Evolutionary conservation across 2,329 filamentous ascomycete genomes (phyloP).

Genomic region (Moelleriella libera): DNA sequence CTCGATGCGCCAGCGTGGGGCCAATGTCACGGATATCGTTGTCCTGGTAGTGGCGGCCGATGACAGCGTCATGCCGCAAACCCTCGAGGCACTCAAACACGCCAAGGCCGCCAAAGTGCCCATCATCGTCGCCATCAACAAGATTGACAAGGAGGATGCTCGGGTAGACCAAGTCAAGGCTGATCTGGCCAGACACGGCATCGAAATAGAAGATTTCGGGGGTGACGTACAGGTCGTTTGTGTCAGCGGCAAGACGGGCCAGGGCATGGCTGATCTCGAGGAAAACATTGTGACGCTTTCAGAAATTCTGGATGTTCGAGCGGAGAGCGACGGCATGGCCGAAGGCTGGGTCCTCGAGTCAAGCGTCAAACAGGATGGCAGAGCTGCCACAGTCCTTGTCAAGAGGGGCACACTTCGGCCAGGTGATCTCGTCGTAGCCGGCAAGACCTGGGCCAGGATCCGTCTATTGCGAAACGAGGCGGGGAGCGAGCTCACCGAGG

Average conservation of each 20-base stretch:
- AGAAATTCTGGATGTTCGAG: conserved; percentile 81
- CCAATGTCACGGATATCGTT: conserved; percentile 92
- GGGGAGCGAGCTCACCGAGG: conserved; percentile 56
- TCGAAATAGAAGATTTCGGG: conserved; percentile 89
- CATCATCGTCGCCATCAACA: conserved; percentile 96
- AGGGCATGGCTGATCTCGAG: conserved; percentile 83
- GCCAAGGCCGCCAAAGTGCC: conserved; percentile 77
- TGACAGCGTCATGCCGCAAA: conserved; percentile 95
- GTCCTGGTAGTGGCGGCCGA: conserved; percentile 92
- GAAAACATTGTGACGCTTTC: conserved; percentile 78
- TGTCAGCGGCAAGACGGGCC: conserved; percentile 86
- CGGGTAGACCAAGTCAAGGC: conserved; percentile 74
- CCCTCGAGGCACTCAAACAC: conserved; percentile 89
- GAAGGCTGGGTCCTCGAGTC: conserved; percentile 95
- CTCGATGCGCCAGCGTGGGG: conserved; percentile 88
- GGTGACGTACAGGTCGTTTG: conserved; percentile 86
- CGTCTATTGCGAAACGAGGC: conserved; percentile 74
- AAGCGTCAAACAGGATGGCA: conserved; percentile 71
- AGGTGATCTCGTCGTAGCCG: conserved; percentile 78
- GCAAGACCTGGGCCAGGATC: conserved; percentile 78
- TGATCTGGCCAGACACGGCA: conserved; percentile 68
- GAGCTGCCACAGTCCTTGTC: conserved; percentile 78
- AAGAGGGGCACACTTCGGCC: conserved; percentile 70
- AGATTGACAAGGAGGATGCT: conserved; percentile 79
- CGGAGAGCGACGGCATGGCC: conserved; percentile 59